Evolutionary conservation across 1,284 basidiomycete species (phyloP), one percentile per base, ranked within the genome.

Genomic region (Cryptococcus maquisensis): DNA sequence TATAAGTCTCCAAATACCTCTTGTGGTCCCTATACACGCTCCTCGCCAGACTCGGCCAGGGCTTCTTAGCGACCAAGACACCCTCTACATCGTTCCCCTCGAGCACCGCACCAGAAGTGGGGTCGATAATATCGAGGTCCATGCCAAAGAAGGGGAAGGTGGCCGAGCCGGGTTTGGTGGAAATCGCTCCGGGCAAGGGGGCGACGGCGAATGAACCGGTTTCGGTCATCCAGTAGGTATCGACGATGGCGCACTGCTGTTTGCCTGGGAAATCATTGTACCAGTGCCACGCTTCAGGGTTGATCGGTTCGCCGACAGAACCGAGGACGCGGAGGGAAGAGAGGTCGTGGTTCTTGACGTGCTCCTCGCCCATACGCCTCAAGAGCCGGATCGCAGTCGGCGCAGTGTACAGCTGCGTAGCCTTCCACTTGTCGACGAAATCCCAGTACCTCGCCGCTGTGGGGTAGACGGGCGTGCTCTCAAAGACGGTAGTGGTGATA

Each of bases 231-330:
- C 90, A 94, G 79, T 87, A 94, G 1, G 91, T 93, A 77, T 98
- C 95, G 56, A 98, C 93, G 64, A 98, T 88, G 16, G 95, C 92
- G 71, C 92, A 96, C 77, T 98, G 81, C 61, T 79, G 81, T 67
- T 84, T 83, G 28, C 95, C 96, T 54, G 97, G 93, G 71, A 91
- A 84, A 69, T 97, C 91, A 76, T 76, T 74, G 80, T 95, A 97
- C 95, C 95, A 98, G 71, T 94, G 84, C 95, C 96, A 98, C 4
- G 95, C 96, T 76, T 98, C 95, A 26, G 95, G 94, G 79, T 98
- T 98, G 81, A 98, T 98, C 6, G 96, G 96, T 79, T 98, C 95
- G 51, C 95, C 96, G 52, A 98, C 95, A 55, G 83, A 86, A 32
- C 95, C 95, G 39, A 98, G 81, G 20, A 96, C 88, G 57, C 95